Evolutionary conservation across 2,329 filamentous ascomycete genomes (phyloP), one percentile per base, ranked within the genome.

Genomic region (Penicillium hesseltinei): DNA sequence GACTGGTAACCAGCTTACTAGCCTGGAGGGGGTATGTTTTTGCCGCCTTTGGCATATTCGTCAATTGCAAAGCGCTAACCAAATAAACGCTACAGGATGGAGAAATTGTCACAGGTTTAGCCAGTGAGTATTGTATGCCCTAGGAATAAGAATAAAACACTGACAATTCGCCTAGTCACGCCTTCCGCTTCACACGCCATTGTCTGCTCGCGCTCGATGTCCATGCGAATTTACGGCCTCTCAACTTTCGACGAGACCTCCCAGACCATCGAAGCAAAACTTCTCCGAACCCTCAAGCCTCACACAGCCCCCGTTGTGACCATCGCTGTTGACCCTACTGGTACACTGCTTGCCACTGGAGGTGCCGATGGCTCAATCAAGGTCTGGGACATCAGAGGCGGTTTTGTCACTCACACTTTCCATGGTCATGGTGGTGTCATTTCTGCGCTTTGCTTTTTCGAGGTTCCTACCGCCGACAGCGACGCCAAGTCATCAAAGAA

Each of bases 341-440:
- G 92, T 69, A 96, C 93, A 2, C 80, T 99, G 13, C 81, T 99
- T 43, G 94, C 92, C 17, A 97, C 93, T 17, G 94, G 95, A 61
- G 91, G 90, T 48, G 92, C 94, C 4, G 94, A 99, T 71, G 94
- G 94, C 25, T 85, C 89, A 0, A 90, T 97, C 67, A 99, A 99
- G 75, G 88, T 99, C 51, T 99, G 93, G 93, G 94, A 99, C 75
- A 91, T 99, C 58, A 81, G 83, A 49, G 91, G 88, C 44, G 94
- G 94, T 23, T 97, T 90, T 74, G 87, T 92, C 33, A 99, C 95
- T 29, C 94, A 99, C 75, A 96, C 91, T 0, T 96, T 99, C 75
- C 89, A 93, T 65, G 92, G 92, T 1, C 93, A 96, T 56, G 92
- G 92, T 58, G 92, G 94, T 10, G 83, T 99, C 23, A 85, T 99